phyloP scores from a whole-genome alignment of 306 rosid species.

The Calophaca sinica region DNA sequence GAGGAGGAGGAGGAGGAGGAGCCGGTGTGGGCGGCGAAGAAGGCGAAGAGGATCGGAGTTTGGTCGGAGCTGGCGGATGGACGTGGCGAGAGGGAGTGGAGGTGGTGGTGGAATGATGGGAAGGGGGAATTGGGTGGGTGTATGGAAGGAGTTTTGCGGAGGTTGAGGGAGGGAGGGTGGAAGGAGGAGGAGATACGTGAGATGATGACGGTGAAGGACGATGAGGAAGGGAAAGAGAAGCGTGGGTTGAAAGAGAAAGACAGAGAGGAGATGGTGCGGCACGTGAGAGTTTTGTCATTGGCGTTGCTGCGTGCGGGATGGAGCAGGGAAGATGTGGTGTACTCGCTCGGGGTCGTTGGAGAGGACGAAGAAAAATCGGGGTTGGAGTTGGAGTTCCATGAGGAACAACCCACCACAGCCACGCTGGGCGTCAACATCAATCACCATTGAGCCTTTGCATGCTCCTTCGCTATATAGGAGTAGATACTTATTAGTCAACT shows the following conservation, averaged over 20 bases:
- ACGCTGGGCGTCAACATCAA: neutral
- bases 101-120: slow-evolving; percentile 45
- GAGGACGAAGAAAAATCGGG: slow-evolving; percentile 7
- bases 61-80: slow-evolving; percentile 74
- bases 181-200: slow-evolving; percentile 80
- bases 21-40: slow-evolving; percentile 82
- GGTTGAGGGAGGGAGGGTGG: slow-evolving; percentile 89
- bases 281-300: slow-evolving; percentile 52
- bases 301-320: slow-evolving; percentile 85
- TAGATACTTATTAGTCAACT: neutral
- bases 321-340: slow-evolving; percentile 76
- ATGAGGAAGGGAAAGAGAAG: neutral
- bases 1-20: slow-evolving; percentile 16
- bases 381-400: slow-evolving; percentile 30
- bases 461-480: neutral
- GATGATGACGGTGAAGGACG: slow-evolving; percentile 66
- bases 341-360: slow-evolving; percentile 62
- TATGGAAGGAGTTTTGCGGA: slow-evolving; percentile 62
- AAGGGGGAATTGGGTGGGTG: slow-evolving; percentile 51
- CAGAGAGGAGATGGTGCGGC: slow-evolving; percentile 48
- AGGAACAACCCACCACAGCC: neutral
- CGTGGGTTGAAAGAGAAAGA: neutral
- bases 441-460: neutral
- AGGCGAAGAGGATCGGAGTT: slow-evolving; percentile 54
- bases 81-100: slow-evolving; percentile 37